These are phyloP conservation scores for Boletellus ananiceps DNA, from an alignment of 768 basidiomycete genomes.

Conservation along the genomic window DNA sequence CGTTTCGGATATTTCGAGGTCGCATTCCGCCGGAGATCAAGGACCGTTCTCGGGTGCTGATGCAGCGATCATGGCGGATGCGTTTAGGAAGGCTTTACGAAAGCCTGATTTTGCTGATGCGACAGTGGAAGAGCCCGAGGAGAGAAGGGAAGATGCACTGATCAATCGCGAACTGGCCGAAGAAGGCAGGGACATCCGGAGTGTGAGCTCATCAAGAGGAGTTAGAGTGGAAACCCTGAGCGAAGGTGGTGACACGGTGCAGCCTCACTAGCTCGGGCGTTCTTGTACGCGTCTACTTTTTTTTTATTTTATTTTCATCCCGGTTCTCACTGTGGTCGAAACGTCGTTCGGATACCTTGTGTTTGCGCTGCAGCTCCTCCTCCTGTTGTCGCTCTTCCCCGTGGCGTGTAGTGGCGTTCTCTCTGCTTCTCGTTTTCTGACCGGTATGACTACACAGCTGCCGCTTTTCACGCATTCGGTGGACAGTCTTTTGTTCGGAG, in stretches of 20 bases:
- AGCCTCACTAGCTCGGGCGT: constrained; percentile 40
- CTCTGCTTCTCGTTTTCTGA: constrained; percentile 32
- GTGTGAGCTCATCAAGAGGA: constrained; percentile 75
- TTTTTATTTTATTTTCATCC: constrained; percentile 34
- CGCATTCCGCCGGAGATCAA: constrained; percentile 55
- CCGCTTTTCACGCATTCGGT: constrained; percentile 23
- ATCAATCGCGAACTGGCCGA: constrained; percentile 77
- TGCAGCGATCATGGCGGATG: constrained; percentile 90
- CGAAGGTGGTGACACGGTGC: constrained; percentile 47
- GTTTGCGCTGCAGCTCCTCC: constrained; percentile 20
- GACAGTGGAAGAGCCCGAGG: constrained; percentile 59
- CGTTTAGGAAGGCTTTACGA: constrained; percentile 82
- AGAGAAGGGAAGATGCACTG: constrained; percentile 36
- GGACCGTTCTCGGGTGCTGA: constrained; percentile 79
- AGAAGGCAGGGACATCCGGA: constrained; percentile 85
- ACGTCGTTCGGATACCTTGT: constrained; percentile 34
- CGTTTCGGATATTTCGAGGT: constrained; percentile 64
- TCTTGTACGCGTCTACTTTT: constrained; percentile 31
- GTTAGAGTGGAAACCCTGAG: constrained; percentile 71
- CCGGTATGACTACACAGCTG: constrained; percentile 25
- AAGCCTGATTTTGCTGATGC: constrained; percentile 81
- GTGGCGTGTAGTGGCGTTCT: constrained; percentile 28
- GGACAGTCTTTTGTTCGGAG: constrained; percentile 23
- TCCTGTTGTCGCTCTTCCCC: constrained; percentile 28
- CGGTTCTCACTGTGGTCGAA: constrained; percentile 33